Percentiles rank a stretch among this genome's conserved stretches.
Evolutionary conservation across 345 rosid genomes (phyloP).

Genomic region (Populus euphratica): DNA sequence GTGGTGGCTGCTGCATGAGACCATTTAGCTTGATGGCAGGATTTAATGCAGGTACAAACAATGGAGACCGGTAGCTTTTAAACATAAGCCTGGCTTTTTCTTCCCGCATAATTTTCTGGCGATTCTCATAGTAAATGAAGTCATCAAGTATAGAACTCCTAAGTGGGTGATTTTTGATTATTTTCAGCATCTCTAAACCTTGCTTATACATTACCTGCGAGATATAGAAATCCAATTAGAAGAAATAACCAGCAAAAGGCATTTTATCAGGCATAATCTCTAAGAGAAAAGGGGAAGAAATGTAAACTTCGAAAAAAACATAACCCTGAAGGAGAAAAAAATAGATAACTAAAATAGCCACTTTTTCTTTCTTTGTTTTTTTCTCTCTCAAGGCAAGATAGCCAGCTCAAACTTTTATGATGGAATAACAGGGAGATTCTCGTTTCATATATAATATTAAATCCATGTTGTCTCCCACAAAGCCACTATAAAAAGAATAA

Average conservation of each 20-base stretch:
- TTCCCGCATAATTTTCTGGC: slow-evolving; percentile 75
- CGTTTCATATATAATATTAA: background rate
- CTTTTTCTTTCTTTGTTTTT: too few relatives aligned
- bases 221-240: background rate
- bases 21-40: slow-evolving; percentile 32
- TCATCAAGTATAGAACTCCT: slow-evolving; percentile 80
- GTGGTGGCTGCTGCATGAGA: slow-evolving; percentile 16
- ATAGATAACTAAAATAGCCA: background rate
- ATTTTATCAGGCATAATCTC: background rate
- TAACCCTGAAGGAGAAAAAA: background rate
- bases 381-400: background rate
- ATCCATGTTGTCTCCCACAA: background rate
- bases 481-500: background rate
- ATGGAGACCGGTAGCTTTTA: slow-evolving; percentile 45
- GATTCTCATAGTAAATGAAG: slow-evolving; percentile 74
- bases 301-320: background rate
- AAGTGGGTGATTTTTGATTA: slow-evolving; percentile 54
- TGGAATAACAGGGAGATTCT: background rate
- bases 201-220: slow-evolving; percentile 69
- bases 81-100: slow-evolving; percentile 53
- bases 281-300: background rate
- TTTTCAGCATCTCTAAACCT: slow-evolving; percentile 75
- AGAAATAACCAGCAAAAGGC: background rate
- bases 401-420: background rate
- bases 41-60: slow-evolving; percentile 38